Conservation (phyloP, 2,329 filamentous ascomycete species). For the Xylaria arbuscula region DNA sequence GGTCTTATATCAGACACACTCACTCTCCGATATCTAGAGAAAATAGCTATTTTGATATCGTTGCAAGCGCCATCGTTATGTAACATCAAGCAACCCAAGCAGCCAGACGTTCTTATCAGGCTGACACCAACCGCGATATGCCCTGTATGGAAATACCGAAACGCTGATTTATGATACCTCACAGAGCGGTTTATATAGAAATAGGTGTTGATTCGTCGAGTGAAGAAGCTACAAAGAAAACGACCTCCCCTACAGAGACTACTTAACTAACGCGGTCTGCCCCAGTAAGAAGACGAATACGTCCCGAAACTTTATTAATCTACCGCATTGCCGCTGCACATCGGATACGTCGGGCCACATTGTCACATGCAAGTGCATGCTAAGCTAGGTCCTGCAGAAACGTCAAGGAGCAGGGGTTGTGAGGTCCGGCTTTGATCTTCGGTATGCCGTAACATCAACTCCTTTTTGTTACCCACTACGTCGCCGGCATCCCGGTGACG, state of each 20-base stretch:
- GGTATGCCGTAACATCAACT: constrained; percentile 12
- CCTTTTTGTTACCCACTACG: no score
- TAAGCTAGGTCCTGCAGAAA: not conserved
- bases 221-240: not conserved
- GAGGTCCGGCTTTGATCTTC: not conserved
- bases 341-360: constrained; percentile 22
- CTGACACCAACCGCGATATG: constrained; percentile 16
- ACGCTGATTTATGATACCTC: not conserved
- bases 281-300: constrained; percentile 7
- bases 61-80: not conserved
- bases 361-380: constrained; percentile 24
- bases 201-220: constrained; percentile 1
- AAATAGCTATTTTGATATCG: not conserved
- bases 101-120: constrained; percentile 8
- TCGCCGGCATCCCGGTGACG: not conserved
- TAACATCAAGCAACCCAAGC: not conserved
- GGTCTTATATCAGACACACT: not conserved
- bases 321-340: constrained; percentile 28
- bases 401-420: not conserved
- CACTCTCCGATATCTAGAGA: not conserved
- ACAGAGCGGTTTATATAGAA: not conserved
- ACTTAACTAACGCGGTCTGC: not conserved
- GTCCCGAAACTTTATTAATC: constrained; percentile 15
- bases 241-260: not conserved
- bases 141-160: not conserved